Base-by-base conservation (phyloP, 139 green algal species). In the Chlamydomonas sp. region DNA sequence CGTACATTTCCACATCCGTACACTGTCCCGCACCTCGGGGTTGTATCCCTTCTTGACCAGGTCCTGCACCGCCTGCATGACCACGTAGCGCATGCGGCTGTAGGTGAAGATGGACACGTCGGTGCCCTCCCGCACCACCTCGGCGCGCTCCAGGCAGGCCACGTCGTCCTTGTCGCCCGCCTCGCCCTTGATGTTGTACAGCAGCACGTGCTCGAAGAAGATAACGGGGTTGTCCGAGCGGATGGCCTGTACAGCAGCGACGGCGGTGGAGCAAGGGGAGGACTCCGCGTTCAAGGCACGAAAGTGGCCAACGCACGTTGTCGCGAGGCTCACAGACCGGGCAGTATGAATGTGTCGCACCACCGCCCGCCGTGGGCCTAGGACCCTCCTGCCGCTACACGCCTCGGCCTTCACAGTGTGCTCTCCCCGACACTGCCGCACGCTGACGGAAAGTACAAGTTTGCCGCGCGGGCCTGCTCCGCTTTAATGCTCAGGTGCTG, bases 161-260 rank as follows among this genome's bases (percentile, higher is more conserved):
- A 88, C 74, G 62, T 88, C 83, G 49, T 88, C 83, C 58, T 18
- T 20, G 73, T 66, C 73, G 79, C 83, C 83, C 74, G 57, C 83
- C 73, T 75, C 77, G 86, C 90, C 86, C 94, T 99, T 99, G 63
- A 99, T 88, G 90, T 99, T 99, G 95, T 99, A 99, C 89, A 99
- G 94, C 85, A 99, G 95, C 86, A 99, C 97, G 92, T 99, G 97
- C 94, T 99, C 97, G 75, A 99, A 99, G 94, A 99, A 99, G 90
- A 99, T 98, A 89, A 99, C 93, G 17, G 95, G 95, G 91, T 97
- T 97, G 89, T 97, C 93, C 15, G 73, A 91, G 82, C 95, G 92
- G 88, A 97, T 97, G 80, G 95, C 94, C 93, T 95, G 85, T 57
- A 8, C 49, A 82, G 15, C 9, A 20, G 18, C 15, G 49, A 79